A percentile compares a stretch with the other conserved stretches of the same genome.
Conservation (phyloP, 129 eudicot species). For the Lactuca sativa region DNA sequence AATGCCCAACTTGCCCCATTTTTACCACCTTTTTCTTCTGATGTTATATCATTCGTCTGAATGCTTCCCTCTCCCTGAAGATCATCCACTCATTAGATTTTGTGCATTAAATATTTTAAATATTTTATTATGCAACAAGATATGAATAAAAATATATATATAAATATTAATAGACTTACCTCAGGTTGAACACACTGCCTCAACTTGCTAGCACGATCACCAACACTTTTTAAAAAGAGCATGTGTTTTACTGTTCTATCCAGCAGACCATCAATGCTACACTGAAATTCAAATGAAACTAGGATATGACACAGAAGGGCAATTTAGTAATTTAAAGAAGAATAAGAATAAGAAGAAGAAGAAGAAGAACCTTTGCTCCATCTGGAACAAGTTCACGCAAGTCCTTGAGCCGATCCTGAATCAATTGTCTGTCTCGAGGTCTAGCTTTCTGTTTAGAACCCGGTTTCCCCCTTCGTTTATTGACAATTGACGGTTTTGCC, state of each 20-base stretch:
- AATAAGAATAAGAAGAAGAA: slow-evolving; percentile 13
- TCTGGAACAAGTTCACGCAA: slow-evolving; percentile 78
- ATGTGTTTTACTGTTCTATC: slow-evolving; percentile 73
- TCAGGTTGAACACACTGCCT: slow-evolving; percentile 44
- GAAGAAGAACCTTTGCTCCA: slow-evolving; percentile 58
- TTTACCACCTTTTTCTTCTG: slow-evolving; percentile 31
- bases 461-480: slow-evolving; percentile 48
- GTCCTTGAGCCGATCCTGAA: slow-evolving; percentile 90
- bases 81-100: background rate
- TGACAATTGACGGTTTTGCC: slow-evolving; percentile 37
- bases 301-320: slow-evolving; percentile 5
- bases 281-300: slow-evolving; percentile 43
- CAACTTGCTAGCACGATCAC: slow-evolving; percentile 63
- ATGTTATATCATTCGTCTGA: slow-evolving; percentile 25
- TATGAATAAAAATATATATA: background rate
- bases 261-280: slow-evolving; percentile 94
- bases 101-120: no score
- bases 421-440: slow-evolving; percentile 90
- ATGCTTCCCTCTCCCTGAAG: slow-evolving; percentile 40
- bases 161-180: slow-evolving; percentile 40
- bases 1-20: slow-evolving; percentile 78
- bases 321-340: background rate
- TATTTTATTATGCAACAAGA: background rate
- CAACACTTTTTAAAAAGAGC: slow-evolving; percentile 56
- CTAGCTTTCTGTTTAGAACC: slow-evolving; percentile 55